phyloP scores from a whole-genome alignment of 1,139 yeast genomes.

The Pneumocystis jirovecii region DNA sequence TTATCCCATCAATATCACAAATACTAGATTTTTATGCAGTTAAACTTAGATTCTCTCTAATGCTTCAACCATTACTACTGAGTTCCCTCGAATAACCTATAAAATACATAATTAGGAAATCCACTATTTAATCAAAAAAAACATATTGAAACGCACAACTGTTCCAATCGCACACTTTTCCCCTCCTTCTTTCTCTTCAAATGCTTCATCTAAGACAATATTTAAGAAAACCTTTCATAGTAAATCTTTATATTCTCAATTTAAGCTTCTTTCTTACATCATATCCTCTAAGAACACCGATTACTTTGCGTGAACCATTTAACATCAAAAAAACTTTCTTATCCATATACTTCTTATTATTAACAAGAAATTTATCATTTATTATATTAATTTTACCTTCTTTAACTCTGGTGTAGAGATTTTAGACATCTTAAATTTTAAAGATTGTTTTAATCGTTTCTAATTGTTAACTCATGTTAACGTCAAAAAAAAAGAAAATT shows the following conservation, averaged over 20 bases:
- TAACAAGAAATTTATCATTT: slow-evolving; percentile 2
- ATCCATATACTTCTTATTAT: slow-evolving; percentile 47
- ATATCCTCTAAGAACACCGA: slow-evolving; percentile 63
- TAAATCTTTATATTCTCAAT: not conserved
- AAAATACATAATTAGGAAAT: not conserved
- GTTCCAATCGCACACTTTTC: slow-evolving; percentile 43
- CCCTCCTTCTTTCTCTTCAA: slow-evolving; percentile 42
- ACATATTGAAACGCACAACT: slow-evolving; percentile 26
- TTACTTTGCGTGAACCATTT: slow-evolving; percentile 57
- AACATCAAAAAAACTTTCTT: slow-evolving; percentile 50
- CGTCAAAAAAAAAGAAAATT: not conserved
- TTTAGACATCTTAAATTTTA: slow-evolving; percentile 12
- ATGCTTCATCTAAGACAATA: slow-evolving; percentile 57
- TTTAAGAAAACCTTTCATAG: slow-evolving; percentile 42
- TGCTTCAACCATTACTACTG: slow-evolving; percentile 30
- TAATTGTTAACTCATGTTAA: too few species aligned
- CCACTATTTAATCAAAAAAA: slow-evolving; percentile 17
- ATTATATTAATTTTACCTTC: slow-evolving; percentile 25
- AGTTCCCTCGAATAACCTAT: slow-evolving; percentile 30
- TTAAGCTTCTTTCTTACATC: slow-evolving; percentile 35
- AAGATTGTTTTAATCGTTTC: not conserved
- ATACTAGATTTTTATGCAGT: not conserved
- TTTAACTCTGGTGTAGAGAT: slow-evolving; percentile 50
- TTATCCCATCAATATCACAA: not conserved
- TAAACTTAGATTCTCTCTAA: not conserved